These are phyloP conservation scores for Hyphopichia wangnamkhiaoensis DNA, from an alignment of 1,139 yeast genomes.

Conservation along the genomic window DNA sequence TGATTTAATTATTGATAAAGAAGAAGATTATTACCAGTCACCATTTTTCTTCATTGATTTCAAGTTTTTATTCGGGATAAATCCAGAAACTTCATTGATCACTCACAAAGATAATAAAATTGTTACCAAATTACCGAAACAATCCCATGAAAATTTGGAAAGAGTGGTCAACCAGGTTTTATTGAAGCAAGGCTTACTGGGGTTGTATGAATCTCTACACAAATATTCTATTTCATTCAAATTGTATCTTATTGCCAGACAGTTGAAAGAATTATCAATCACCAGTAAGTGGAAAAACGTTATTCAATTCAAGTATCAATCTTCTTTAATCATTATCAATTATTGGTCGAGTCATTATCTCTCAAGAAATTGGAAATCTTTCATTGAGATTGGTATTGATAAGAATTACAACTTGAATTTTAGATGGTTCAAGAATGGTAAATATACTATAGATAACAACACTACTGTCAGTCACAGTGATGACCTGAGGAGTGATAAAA, in stretches of 20 bases:
- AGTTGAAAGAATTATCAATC: constrained; percentile 55
- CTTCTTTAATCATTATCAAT: constrained; percentile 60
- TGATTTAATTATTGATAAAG: constrained; percentile 49
- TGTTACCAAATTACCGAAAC: constrained; percentile 33
- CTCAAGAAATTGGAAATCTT: constrained; percentile 43
- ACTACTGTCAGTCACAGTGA: constrained; percentile 5
- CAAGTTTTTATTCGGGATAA: constrained; percentile 56
- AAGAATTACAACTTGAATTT: constrained; percentile 52
- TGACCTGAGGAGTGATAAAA: neutral
- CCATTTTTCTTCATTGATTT: constrained; percentile 82
- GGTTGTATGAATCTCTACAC: constrained; percentile 68
- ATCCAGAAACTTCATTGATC: constrained; percentile 35
- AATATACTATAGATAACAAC: constrained; percentile 24
- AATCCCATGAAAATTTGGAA: constrained; percentile 51
- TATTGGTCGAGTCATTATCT: constrained; percentile 65
- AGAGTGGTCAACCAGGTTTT: constrained; percentile 58
- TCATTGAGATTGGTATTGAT: constrained; percentile 67
- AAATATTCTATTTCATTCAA: constrained; percentile 74
- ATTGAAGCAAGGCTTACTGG: constrained; percentile 51
- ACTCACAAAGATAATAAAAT: constrained; percentile 29
- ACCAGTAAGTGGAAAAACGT: constrained; percentile 64
- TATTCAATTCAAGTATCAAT: constrained; percentile 64
- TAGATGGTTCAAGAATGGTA: constrained; percentile 70
- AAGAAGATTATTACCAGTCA: constrained; percentile 41
- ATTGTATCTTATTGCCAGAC: constrained; percentile 67